These are phyloP conservation scores for Colletotrichum liaoningense DNA, from an alignment of 2,329 filamentous ascomycete species.

Conservation along the genomic window DNA sequence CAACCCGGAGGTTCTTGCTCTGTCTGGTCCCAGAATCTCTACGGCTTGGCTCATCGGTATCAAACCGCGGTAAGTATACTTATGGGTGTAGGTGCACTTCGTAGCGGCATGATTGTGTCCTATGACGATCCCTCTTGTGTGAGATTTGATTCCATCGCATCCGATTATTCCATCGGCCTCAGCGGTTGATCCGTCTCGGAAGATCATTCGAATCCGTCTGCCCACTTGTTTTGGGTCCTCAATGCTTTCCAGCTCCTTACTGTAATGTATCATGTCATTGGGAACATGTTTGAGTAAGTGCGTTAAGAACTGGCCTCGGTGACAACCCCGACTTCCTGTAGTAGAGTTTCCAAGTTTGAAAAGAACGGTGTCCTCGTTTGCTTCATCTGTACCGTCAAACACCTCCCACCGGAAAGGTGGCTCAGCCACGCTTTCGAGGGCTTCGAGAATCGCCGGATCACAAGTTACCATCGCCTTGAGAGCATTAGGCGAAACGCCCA, in stretches of 20 bases:
- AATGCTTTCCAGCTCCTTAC: constrained; percentile 45
- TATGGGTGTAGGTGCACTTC: constrained; percentile 59
- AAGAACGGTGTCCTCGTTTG: background rate
- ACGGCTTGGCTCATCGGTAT: constrained; percentile 63
- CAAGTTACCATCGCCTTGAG: constrained; percentile 52
- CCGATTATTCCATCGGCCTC: constrained; percentile 59
- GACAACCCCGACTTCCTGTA: background rate
- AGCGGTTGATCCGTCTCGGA: constrained; percentile 52
- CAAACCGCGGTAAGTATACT: constrained; percentile 66
- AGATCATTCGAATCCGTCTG: constrained; percentile 43
- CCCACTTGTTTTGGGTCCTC: constrained; percentile 34
- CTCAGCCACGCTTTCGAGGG: constrained; percentile 48
- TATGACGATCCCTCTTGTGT: constrained; percentile 60
- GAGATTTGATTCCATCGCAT: constrained; percentile 69
- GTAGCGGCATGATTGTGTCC: constrained; percentile 51
- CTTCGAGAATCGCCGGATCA: constrained; percentile 43
- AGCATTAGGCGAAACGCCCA: constrained; percentile 62
- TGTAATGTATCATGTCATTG: constrained; percentile 38
- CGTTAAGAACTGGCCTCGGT: constrained; percentile 42
- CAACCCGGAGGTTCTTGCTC: constrained; percentile 56
- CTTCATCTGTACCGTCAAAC: constrained; percentile 27
- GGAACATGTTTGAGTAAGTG: constrained; percentile 52
- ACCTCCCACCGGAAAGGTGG: constrained; percentile 34
- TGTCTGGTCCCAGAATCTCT: constrained; percentile 55
- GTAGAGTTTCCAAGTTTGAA: constrained; percentile 4